Evolutionary conservation across 148 eudicot genomes (phyloP).

Genomic region (Cornus suecica): DNA sequence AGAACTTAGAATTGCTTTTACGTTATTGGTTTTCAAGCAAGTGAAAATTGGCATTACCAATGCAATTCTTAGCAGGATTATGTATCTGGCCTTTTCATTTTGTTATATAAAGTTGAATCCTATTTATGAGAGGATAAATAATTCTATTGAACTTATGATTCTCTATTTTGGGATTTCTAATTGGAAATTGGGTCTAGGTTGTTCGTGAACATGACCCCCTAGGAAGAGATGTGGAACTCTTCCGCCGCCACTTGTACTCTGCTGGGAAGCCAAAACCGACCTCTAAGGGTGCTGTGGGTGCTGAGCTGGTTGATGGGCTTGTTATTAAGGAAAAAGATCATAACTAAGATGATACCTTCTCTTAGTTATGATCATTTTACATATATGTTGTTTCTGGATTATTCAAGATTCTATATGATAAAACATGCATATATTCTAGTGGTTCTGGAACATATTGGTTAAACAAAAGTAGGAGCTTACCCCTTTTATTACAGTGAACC

Average conservation of each 20-base stretch:
- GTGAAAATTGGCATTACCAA: background rate
- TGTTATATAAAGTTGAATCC: background rate
- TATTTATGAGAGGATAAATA: background rate
- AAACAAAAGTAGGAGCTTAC: no score
- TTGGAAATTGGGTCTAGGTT: slow-evolving; percentile 42
- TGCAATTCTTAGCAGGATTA: no score
- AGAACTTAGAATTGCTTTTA: background rate
- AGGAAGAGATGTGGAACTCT: slow-evolving; percentile 92
- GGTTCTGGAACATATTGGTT: no score
- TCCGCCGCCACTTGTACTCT: slow-evolving; percentile 67
- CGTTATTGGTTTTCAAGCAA: background rate
- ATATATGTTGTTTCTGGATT: no score
- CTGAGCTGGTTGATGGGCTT: slow-evolving; percentile 85
- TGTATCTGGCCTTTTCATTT: background rate
- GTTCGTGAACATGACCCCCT: slow-evolving; percentile 93
- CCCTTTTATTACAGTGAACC: no score
- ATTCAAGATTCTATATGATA: no score
- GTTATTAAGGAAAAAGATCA: slow-evolving; percentile 65
- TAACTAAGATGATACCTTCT: slow-evolving; percentile 38
- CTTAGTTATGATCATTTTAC: no score
- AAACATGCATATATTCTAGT: no score
- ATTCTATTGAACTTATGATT: background rate
- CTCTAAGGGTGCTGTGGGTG: slow-evolving; percentile 64
- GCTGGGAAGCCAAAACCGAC: slow-evolving; percentile 58
- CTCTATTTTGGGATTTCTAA: background rate